Conservation (phyloP, 225 moss, liverwort and hornwort species). For the Ulota crispa region DNA sequence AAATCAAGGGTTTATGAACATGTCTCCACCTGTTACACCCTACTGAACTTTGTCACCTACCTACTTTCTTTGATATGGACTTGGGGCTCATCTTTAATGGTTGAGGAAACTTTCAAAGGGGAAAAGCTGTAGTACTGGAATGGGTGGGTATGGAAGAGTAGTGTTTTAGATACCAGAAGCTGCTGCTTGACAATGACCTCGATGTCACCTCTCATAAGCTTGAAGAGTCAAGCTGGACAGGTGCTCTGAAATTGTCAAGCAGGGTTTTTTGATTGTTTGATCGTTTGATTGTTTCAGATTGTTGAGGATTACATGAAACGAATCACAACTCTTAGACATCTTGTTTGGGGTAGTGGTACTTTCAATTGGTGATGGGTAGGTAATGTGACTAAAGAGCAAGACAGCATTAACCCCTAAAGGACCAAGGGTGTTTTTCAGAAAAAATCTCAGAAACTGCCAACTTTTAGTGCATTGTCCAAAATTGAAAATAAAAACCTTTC, state of each 20-base stretch:
- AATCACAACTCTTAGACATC: no score
- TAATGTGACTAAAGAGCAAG: no score
- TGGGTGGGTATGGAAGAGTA: not conserved
- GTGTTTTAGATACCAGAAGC: not conserved
- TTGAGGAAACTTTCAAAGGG: not conserved
- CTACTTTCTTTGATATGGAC: constrained; percentile 10
- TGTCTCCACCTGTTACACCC: not conserved
- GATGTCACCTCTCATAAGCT: not conserved
- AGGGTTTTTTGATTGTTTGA: no score
- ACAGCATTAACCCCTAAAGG: no score
- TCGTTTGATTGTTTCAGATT: no score
- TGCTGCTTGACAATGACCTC: not conserved
- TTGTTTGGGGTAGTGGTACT: no score
- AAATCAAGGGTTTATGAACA: not conserved
- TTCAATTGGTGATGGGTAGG: no score
- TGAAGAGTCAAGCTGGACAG: not conserved
- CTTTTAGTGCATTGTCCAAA: no score
- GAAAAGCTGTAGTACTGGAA: not conserved
- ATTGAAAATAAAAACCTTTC: no score
- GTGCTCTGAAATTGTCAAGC: not conserved
- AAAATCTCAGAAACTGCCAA: no score
- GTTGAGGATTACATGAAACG: no score
- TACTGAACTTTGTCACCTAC: constrained; percentile 19
- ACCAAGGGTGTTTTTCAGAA: no score
- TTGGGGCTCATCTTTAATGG: not conserved